A percentile compares a stretch with the other conserved stretches of the same genome.
Conservation (phyloP, 2,329 filamentous ascomycete species). For the Trichophaea hybrida region DNA sequence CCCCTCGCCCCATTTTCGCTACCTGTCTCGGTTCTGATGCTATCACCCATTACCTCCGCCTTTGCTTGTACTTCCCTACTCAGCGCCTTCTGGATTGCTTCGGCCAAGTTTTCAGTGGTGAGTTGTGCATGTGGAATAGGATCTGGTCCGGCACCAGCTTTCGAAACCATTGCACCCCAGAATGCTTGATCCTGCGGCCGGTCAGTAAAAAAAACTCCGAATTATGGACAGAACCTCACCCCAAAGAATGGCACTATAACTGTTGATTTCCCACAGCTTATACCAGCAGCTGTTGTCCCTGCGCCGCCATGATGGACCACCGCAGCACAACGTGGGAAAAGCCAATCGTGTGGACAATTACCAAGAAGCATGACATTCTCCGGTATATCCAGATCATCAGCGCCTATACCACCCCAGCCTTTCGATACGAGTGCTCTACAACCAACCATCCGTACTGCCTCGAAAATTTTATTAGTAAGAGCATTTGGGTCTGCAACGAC, state of each 20-base stretch:
- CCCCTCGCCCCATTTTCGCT: conserved; percentile 48
- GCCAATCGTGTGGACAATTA: conserved; percentile 78
- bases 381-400: conserved; percentile 53
- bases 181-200: conserved; percentile 51
- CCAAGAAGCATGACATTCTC: conserved; percentile 70
- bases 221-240: no score
- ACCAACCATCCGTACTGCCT: conserved; percentile 50
- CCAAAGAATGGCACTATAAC: conserved; percentile 50
- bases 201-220: conserved; percentile 56
- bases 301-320: conserved; percentile 83
- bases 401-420: conserved; percentile 75
- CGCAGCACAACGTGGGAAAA: conserved; percentile 65
- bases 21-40: conserved; percentile 52
- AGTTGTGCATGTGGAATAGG: conserved; percentile 56
- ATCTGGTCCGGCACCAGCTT: conserved; percentile 55
- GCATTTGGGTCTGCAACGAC: conserved; percentile 61
- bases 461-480: conserved; percentile 57
- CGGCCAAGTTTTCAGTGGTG: conserved; percentile 50
- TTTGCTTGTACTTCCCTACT: conserved; percentile 45
- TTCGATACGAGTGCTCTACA: conserved; percentile 72
- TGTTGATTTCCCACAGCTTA: conserved; percentile 64
- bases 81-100: conserved; percentile 47
- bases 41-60: conserved; percentile 44
- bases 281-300: conserved; percentile 76
- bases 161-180: conserved; percentile 63